Conservation (phyloP, 192 early-diverging fungal genomes). For the Coemansia asiatica region DNA sequence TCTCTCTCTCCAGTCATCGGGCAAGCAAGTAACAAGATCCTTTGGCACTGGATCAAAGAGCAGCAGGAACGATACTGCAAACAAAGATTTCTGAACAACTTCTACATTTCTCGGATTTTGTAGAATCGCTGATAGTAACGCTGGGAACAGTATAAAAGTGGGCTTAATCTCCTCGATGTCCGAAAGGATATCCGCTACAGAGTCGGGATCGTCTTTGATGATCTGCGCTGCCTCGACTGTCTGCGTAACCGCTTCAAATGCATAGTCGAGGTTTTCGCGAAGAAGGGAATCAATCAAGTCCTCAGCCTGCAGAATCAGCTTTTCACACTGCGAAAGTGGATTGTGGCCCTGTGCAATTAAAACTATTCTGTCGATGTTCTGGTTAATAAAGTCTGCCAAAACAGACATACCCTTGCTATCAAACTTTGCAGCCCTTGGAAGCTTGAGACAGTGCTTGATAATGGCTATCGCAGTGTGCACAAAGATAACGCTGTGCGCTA, state of each 20-base stretch:
- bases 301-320: constrained; percentile 31
- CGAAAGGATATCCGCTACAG: neutral
- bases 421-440: constrained; percentile 22
- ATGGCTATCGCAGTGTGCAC: constrained; percentile 39
- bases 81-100: constrained; percentile 33
- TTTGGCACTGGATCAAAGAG: constrained; percentile 38
- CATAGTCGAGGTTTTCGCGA: constrained; percentile 26
- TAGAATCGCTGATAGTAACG: constrained; percentile 30
- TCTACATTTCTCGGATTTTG: constrained; percentile 33
- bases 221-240: constrained; percentile 23
- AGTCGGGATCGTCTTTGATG: constrained; percentile 15
- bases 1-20: constrained; percentile 13
- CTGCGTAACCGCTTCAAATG: constrained; percentile 19
- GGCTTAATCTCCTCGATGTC: constrained; percentile 8
- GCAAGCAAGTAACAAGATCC: constrained; percentile 14
- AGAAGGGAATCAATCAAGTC: constrained; percentile 44
- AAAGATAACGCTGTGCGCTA: constrained; percentile 17
- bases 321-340: constrained; percentile 28
- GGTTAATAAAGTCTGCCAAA: constrained; percentile 29
- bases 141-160: constrained; percentile 26
- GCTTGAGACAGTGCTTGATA: constrained; percentile 40
- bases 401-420: constrained; percentile 19
- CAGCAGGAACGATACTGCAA: constrained; percentile 37
- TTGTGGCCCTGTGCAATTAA: constrained; percentile 33
- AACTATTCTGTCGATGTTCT: constrained; percentile 17